Base-by-base conservation (phyloP, 2,329 filamentous ascomycete species). In the Thyridium curvatum region DNA sequence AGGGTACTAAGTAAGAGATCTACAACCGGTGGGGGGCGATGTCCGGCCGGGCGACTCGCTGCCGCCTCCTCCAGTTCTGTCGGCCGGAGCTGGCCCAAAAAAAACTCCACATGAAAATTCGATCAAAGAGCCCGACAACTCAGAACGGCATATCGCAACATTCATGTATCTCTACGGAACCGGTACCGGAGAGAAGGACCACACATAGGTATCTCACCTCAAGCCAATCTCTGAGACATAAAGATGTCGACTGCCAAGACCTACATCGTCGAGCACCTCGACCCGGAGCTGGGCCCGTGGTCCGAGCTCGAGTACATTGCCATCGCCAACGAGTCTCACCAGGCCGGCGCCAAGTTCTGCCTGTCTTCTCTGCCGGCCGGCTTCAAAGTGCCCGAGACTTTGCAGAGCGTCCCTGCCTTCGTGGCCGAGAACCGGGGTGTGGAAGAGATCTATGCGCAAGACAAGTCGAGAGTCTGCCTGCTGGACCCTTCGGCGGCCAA, bases 221-320 rank as follows among this genome's bases (percentile, higher is more conserved):
- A n/a, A n/a, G n/a, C 21, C 21, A 10, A 26, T 10, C 10, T 26
- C 6, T 10, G 10, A 10, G 10, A 26, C 21, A 12, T 10, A 26
- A 35, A 35, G 8, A 72, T 71, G 65, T 52, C 62, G 15, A 45
- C 46, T 14, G 59, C 60, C 48, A 86, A 89, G 64, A 90, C 81
- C 32, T 96, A 93, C 65, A 86, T 97, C 54, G 90, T 97, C 52
- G 91, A 97, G 70, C 91, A 98, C 64, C 81, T 98, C 48, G 93
- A 98, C 66, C 83, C 86, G 31, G 93, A 98, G 64, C 75, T 98
- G 21, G 93, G 94, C 28, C 77, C 80, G 31, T 98, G 93, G 93
- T 97, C 93, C 17, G 81, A 87, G 47, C 77, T 97, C 38, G 93
- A 98, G 68, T 98, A 98, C 67, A 69, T 79, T 40, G 78, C 84